Evolutionary conservation across 345 rosid species (phyloP).

Genomic region (Lumnitzera racemosa): DNA sequence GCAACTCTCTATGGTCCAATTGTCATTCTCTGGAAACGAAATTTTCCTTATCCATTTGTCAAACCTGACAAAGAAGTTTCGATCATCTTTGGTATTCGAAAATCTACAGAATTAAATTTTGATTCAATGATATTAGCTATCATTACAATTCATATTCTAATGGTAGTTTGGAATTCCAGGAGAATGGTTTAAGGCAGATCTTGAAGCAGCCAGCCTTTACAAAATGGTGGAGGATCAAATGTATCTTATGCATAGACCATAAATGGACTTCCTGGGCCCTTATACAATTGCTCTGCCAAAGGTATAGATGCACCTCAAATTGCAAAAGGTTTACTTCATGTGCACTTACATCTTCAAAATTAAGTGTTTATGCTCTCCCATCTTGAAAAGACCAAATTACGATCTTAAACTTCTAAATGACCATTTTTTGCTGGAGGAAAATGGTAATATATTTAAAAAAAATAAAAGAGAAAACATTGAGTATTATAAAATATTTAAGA

Average conservation of each 20-base stretch:
- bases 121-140: too few relatives aligned
- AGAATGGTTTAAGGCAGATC: constrained; percentile 2
- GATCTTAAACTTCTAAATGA: too few relatives aligned
- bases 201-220: constrained; percentile 1
- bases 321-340: too few relatives aligned
- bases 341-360: too few relatives aligned
- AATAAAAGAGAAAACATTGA: too few relatives aligned
- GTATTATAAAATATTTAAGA: too few relatives aligned
- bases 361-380: too few relatives aligned
- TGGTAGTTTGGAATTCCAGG: background rate
- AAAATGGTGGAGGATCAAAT: constrained; percentile 2
- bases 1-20: constrained; percentile 5
- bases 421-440: too few relatives aligned
- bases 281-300: constrained; percentile 4
- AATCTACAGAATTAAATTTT: too few relatives aligned
- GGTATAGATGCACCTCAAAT: background rate
- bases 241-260: constrained; percentile 2
- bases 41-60: background rate
- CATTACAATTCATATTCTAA: too few relatives aligned
- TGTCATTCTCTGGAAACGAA: background rate
- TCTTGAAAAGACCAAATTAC: too few relatives aligned
- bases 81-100: background rate
- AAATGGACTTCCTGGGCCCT: constrained; percentile 1
- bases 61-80: constrained; percentile 3
- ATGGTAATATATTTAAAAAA: too few relatives aligned